phyloP scores from a whole-genome alignment of 306 rosid genomes.

The Pyrus betulifolia region DNA sequence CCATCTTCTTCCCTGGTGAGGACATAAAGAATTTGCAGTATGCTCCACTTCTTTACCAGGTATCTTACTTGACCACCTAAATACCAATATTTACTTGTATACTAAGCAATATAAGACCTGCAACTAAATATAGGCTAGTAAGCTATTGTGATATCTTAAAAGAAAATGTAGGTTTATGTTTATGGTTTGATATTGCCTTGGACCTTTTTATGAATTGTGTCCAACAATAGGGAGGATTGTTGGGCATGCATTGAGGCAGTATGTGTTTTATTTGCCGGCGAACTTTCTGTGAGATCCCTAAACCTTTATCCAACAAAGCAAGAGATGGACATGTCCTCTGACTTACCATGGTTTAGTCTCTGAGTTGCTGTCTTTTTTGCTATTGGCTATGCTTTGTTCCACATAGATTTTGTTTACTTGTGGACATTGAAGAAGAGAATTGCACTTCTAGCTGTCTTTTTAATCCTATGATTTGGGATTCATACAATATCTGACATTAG shows the following conservation, averaged over 20 bases:
- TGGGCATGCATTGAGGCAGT: not conserved
- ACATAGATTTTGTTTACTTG: no score
- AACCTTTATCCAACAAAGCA: no score
- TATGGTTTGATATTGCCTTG: not conserved
- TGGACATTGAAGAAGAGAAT: no score
- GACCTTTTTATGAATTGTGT: not conserved
- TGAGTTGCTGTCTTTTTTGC: no score
- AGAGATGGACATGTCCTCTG: no score
- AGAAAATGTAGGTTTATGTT: not conserved
- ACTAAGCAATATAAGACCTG: not conserved
- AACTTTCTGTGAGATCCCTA: no score
- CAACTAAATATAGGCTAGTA: not conserved
- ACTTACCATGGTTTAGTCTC: no score
- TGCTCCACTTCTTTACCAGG: conserved; percentile 97
- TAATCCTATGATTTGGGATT: not conserved
- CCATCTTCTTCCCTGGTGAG: conserved; percentile 81
- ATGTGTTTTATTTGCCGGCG: no score
- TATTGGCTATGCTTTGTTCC: no score
- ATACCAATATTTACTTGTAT: not conserved
- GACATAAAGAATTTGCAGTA: conserved; percentile 89
- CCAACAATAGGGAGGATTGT: not conserved
- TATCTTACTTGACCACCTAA: conserved; percentile 11
- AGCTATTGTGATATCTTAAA: not conserved
- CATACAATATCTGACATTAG: not conserved
- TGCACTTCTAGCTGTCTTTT: no score